Percentiles rank a stretch among this genome's conserved stretches.
These are phyloP conservation scores for Schwanniomyces vanrijiae DNA, from an alignment of 805 yeast genomes.

Conservation along the genomic window DNA sequence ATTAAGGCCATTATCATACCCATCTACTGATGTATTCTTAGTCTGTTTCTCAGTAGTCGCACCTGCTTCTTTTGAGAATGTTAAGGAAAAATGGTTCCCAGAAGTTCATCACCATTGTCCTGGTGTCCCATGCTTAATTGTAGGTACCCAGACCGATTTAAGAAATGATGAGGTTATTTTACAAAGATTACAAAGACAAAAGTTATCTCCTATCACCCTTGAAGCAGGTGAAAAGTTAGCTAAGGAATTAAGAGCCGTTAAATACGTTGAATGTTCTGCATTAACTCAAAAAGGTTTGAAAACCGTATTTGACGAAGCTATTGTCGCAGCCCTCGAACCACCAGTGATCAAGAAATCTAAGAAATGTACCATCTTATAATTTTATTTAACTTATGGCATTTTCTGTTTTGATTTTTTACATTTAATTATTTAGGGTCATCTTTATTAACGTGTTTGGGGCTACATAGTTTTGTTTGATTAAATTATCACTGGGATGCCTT, in stretches of 20 bases:
- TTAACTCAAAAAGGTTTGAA: constrained; percentile 95
- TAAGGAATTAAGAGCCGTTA: constrained; percentile 90
- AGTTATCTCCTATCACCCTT: constrained; percentile 77
- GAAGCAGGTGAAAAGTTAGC: constrained; percentile 93
- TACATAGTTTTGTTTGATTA: not conserved
- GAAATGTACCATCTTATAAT: constrained; percentile 81
- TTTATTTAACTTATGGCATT: not conserved
- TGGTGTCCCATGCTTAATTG: constrained; percentile 96
- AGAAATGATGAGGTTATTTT: constrained; percentile 90
- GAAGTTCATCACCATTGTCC: constrained; percentile 96
- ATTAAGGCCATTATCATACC: constrained; percentile 92
- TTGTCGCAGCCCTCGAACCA: constrained; percentile 96
- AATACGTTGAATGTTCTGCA: constrained; percentile 97
- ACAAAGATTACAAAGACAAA: constrained; percentile 88
- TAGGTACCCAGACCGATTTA: constrained; percentile 94
- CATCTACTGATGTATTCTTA: constrained; percentile 94
- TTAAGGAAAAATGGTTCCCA: constrained; percentile 98
- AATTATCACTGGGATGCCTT: not conserved
- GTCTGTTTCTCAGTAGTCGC: constrained; percentile 96
- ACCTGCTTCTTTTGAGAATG: constrained; percentile 96
- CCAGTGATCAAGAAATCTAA: constrained; percentile 81
- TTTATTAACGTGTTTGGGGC: not conserved
- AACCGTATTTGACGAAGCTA: constrained; percentile 98
- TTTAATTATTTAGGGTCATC: not conserved
- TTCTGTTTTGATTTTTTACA: not conserved